These are phyloP conservation scores for Gracilaria vermiculophylla DNA, from an alignment of 23 red algal genomes.

Conservation along the genomic window DNA sequence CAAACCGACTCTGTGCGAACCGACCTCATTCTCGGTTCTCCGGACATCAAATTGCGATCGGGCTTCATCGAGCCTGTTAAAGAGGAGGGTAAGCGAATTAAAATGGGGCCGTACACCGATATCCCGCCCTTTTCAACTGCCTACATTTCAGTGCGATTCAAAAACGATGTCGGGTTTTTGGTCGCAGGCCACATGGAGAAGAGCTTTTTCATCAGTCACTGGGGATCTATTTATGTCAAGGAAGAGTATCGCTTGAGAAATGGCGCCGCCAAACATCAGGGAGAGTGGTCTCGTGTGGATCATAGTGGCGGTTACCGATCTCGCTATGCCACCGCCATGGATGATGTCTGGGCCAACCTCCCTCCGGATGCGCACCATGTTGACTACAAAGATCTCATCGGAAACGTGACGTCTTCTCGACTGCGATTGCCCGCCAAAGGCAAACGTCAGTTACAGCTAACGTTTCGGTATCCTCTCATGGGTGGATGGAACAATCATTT, in stretches of 20 bases:
- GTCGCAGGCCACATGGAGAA: constrained; percentile 24
- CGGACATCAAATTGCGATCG: neutral
- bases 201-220: constrained; percentile 36
- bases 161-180: constrained; percentile 57
- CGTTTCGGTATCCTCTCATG: constrained; percentile 81
- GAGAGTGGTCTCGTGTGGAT: constrained; percentile 78
- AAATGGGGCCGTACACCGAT: constrained; percentile 49
- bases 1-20: constrained; percentile 33
- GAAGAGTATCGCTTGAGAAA: constrained; percentile 58
- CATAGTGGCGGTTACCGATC: constrained; percentile 2
- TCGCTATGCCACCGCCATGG: constrained; percentile 38
- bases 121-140: constrained; percentile 22
- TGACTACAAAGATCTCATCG: constrained; percentile 67
- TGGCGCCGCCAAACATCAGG: constrained; percentile 43
- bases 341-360: constrained; percentile 62
- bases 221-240: constrained; percentile 12
- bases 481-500: constrained; percentile 94
- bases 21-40: constrained; percentile 13
- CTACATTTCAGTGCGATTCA: constrained; percentile 53
- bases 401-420: constrained; percentile 68
- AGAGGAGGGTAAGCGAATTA: constrained; percentile 1
- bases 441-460: constrained; percentile 39
- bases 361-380: constrained; percentile 59
- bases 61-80: constrained; percentile 17
- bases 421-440: constrained; percentile 34